Base-by-base conservation (phyloP, 495 filamentous ascomycete species). In the Parathielavia appendiculata region DNA sequence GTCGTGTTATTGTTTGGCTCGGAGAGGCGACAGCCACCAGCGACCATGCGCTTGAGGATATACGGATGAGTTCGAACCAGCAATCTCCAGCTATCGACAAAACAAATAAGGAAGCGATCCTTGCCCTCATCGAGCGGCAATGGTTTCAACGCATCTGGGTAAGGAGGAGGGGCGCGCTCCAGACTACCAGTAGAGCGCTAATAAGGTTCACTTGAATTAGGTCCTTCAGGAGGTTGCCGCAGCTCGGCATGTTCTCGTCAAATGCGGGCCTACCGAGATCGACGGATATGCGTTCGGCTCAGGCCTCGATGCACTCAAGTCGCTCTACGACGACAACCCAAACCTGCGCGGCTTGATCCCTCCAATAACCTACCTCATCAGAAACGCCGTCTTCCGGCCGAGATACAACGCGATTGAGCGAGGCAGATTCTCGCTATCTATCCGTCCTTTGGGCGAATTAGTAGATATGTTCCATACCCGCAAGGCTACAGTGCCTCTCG, bases 101-200 rank as follows among this genome's bases (percentile, higher is more conserved):
- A 12, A 44, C 46, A 16, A 34, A 14, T 30, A 13, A 32, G n/a
- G 13, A 49, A 49, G 46, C 46, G 17, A 34, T 49, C 14, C 16
- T 49, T 19, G 17, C 46, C 4, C 46, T 49, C 2, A 23, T 49
- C 34, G 11, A 49, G 9, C 23, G 46, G 14, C n/a, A 23, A 16
- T 49, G 46, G 46, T 49, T 49, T 16, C 46, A 35, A 17, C 26
- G 46, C 7, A 49, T 49, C 20, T 49, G 46, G 46, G 46, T 49
- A 49, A 9, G 46, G 22, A 11, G 30, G n/a, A n/a, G n/a, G n/a
- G 30, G 23, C 20, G 44, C 22, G 11, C 12, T 26, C 30, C 1
- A 30, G 17, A 10, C 4, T 14, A 9, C 6, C 2, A 13, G 9
- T 19, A 11, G 14, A 26, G 11, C 2, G 12, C 30, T 30, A 12